Base-by-base conservation (phyloP, 352 stramenopile species). In the Sclerospora graminicola region DNA sequence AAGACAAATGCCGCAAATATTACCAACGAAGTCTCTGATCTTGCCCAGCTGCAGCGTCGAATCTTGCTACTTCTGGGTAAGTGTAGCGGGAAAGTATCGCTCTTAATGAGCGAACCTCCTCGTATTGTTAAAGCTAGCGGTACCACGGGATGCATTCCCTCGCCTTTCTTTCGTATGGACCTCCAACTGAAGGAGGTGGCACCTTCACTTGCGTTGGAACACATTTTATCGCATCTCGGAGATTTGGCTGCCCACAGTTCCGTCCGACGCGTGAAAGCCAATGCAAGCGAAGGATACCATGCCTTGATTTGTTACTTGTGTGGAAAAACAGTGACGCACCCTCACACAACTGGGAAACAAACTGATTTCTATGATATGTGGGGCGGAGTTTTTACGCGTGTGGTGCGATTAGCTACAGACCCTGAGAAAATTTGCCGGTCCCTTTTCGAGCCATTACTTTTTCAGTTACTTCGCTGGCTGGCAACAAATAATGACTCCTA, bases 391-490 rank as follows among this genome's bases (percentile, higher is more conserved):
- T 77, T 87, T 51, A 57, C 68, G 5, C 63, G 49, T 3, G 19
- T 89, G n/a, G 23, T 89, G 16, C 42, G 39, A 0, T 57, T 92
- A 20, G 70, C 75, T 24, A 73, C 72, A 13, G 77, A 92, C 38
- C 24, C 69, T 3, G 77, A 89, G 19, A 86, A 79, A 38, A 73
- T 92, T 37, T 77, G 64, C 31, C 66, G 73, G 23, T 59, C 63
- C 10, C 57, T 92, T 5, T 89, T 92, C 39, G 61, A 84, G 19
- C 76, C 80, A 2, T 41, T 89, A 13, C 43, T 89, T 6, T 84
- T 88, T 20, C 77, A 92, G 53, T 32, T 89, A 19, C 47, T 81
- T 34, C 71, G 63, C 4, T 92, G 80, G 80, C 45, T 88, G 13
- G 73, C 63, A 47, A 68, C 55, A 20, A 72, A 69, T 33, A 69